phyloP scores from a whole-genome alignment of 140 eudicot species.

The Ambrosia hybrid region DNA sequence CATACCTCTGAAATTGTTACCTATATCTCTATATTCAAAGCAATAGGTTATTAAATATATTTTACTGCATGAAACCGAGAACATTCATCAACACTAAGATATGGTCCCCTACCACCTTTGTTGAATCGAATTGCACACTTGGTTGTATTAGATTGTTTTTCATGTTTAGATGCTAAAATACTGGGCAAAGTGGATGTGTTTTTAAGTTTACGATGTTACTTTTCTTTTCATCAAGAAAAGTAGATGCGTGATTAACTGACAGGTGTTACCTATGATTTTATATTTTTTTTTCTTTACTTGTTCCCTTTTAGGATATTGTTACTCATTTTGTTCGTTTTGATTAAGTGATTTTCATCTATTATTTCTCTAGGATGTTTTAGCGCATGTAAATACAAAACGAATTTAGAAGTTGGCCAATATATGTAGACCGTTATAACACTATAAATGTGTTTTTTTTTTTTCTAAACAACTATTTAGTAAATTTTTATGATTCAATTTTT shows the following conservation, averaged over 20 bases:
- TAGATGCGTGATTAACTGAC: conserved; percentile 26
- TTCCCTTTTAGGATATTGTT: no score
- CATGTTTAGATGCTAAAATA: conserved; percentile 31
- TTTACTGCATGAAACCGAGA: conserved; percentile 32
- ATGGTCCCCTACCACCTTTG: conserved; percentile 55
- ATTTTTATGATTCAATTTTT: no score
- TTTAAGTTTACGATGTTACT: conserved; percentile 36
- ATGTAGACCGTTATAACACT: no score
- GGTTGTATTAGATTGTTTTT: conserved; percentile 20
- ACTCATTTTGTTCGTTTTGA: no score
- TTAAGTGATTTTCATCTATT: no score
- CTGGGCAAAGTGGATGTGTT: conserved; percentile 23
- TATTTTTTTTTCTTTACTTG: neutral
- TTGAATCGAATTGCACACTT: conserved; percentile 33
- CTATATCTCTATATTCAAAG: conserved; percentile 21
- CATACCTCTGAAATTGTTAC: neutral
- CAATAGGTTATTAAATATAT: conserved; percentile 16
- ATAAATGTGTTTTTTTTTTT: no score
- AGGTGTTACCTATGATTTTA: conserved; percentile 18
- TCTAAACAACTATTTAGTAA: no score
- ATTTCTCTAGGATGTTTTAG: no score
- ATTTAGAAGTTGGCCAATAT: no score
- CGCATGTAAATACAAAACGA: no score
- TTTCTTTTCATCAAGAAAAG: conserved; percentile 32
- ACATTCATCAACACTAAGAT: conserved; percentile 37